phyloP scores from a whole-genome alignment of 2,329 filamentous ascomycete species.

The Penicillium frequentans region DNA sequence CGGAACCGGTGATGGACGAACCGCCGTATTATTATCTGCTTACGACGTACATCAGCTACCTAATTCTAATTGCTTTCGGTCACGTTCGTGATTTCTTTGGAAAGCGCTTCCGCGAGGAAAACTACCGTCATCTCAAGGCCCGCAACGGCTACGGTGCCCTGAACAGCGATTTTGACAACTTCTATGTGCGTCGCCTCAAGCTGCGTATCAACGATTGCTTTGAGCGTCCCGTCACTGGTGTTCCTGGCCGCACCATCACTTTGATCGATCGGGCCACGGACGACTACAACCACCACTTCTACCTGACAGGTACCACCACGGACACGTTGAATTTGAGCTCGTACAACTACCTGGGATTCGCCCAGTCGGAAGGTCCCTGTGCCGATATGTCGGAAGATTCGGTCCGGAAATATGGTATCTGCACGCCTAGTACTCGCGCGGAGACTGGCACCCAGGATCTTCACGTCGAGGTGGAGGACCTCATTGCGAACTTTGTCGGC shows the following conservation, averaged over 20 bases:
- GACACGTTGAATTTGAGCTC: constrained; percentile 99
- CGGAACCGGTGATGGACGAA: constrained; percentile 86
- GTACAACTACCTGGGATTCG: constrained; percentile 98
- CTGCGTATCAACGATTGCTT: constrained; percentile 97
- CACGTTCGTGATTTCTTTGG: constrained; percentile 97
- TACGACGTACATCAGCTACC: constrained; percentile 97
- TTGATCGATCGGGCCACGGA: constrained; percentile 86
- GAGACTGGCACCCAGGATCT: constrained; percentile 88
- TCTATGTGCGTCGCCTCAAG: constrained; percentile 91
- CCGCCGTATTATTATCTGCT: constrained; percentile 95
- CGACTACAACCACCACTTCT: constrained; percentile 89
- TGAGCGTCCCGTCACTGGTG: constrained; percentile 84
- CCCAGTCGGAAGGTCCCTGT: constrained; percentile 94
- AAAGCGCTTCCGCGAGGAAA: constrained; percentile 85
- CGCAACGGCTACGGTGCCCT: constrained; percentile 90
- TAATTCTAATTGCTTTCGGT: constrained; percentile 91
- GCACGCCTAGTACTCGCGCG: constrained; percentile 74
- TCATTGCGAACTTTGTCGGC: constrained; percentile 88
- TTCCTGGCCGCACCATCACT: constrained; percentile 91
- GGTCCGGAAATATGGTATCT: constrained; percentile 82
- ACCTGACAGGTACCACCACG: constrained; percentile 83
- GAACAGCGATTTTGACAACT: constrained; percentile 98
- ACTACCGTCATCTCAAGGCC: constrained; percentile 80
- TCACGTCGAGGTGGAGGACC: constrained; percentile 81
- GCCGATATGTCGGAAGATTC: constrained; percentile 88